phyloP scores from a whole-genome alignment of 441 rosid species.

The Omphalea diandra region DNA sequence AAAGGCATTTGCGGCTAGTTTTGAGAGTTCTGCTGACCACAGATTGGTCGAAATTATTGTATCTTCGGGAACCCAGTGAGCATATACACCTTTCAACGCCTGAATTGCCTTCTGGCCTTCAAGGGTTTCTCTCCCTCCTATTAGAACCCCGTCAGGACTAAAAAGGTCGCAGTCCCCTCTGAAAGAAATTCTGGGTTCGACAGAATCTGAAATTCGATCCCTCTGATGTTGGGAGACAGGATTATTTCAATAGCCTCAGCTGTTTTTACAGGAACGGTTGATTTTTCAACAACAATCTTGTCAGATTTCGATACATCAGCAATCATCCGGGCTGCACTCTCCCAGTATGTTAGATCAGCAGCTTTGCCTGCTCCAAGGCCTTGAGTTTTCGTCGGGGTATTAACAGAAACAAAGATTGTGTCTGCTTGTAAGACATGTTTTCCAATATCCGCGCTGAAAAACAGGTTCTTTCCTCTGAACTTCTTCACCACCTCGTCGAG shows the following conservation, averaged over 20 bases:
- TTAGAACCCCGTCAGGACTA: constrained; percentile 81
- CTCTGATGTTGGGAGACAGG: constrained; percentile 78
- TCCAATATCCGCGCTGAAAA: constrained; percentile 72
- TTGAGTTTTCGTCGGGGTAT: constrained; percentile 81
- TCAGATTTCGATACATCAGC: constrained; percentile 84
- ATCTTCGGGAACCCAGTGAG: constrained; percentile 85
- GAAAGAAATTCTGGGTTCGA: constrained; percentile 94
- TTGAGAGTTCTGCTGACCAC: constrained; percentile 92
- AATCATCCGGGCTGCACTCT: constrained; percentile 89
- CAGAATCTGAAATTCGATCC: constrained; percentile 79
- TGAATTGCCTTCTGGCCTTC: constrained; percentile 72
- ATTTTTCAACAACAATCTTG: constrained; percentile 91
- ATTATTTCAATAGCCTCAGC: constrained; percentile 91
- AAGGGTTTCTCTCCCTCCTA: constrained; percentile 84
- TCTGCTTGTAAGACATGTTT: constrained; percentile 75
- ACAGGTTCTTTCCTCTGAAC: constrained; percentile 72
- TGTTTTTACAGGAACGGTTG: constrained; percentile 89
- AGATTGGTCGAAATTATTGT: constrained; percentile 74
- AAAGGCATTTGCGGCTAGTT: constrained; percentile 86
- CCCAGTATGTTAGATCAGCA: constrained; percentile 93
- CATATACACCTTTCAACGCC: constrained; percentile 70
- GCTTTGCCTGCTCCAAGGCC: constrained; percentile 96
- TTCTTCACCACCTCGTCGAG: constrained; percentile 69
- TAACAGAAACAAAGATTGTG: constrained; percentile 80
- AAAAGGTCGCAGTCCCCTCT: constrained; percentile 92